A percentile compares a stretch with the other conserved stretches of the same genome.
Evolutionary conservation across 208 protist species (phyloP).

Genomic region (Wallacemonas sp.): DNA sequence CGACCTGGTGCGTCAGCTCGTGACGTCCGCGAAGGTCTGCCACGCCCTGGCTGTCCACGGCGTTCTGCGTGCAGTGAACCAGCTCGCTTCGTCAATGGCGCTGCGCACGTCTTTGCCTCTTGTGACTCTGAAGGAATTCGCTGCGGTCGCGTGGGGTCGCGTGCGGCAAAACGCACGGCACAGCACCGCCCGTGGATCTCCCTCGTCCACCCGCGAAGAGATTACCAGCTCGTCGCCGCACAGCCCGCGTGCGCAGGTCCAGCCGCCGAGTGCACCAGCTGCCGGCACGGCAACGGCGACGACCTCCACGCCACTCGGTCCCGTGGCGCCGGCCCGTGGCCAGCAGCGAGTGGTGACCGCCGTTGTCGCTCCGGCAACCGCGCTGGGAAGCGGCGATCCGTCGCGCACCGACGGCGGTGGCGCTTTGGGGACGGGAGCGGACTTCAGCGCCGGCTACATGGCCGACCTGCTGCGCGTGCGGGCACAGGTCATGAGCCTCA

Average conservation of each 20-base stretch:
- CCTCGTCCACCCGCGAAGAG: not conserved
- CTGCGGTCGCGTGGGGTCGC: conserved; percentile 19
- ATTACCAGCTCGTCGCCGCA: not conserved
- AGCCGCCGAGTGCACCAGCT: not conserved
- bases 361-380: too few relatives aligned
- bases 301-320: not conserved
- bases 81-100: conserved; percentile 32
- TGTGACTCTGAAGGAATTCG: conserved; percentile 49
- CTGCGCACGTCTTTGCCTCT: conserved; percentile 49
- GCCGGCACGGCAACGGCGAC: not conserved
- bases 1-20: conserved; percentile 37
- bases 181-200: not conserved
- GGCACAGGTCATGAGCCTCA: not conserved
- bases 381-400: too few relatives aligned
- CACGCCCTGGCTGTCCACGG: conserved; percentile 42
- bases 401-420: too few relatives aligned
- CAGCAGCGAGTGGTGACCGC: too few relatives aligned
- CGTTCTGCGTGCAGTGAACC: conserved; percentile 30
- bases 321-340: too few relatives aligned
- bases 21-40: conserved; percentile 20
- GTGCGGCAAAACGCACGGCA: not conserved
- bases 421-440: too few relatives aligned
- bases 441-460: not conserved
- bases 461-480: not conserved
- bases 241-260: too few relatives aligned